Conservation (phyloP, 371 early-diverging fungal species). For the Sporodiniella umbellata region DNA sequence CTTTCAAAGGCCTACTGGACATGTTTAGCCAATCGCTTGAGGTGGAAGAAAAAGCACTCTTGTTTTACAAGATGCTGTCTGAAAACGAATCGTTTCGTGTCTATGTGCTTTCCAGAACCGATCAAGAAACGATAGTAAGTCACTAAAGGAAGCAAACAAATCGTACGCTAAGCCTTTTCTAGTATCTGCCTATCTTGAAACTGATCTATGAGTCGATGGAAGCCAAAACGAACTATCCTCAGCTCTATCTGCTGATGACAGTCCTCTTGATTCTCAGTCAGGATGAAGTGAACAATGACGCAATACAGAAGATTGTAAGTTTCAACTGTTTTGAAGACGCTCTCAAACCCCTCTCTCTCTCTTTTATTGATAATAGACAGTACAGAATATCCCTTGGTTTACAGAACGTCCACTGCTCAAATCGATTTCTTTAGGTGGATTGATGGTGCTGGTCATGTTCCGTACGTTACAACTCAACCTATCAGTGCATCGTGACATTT, state of each 20-base stretch:
- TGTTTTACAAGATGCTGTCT: slow-evolving; percentile 67
- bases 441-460: slow-evolving; percentile 61
- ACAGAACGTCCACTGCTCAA: slow-evolving; percentile 67
- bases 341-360: too few relatives aligned
- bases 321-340: too few relatives aligned
- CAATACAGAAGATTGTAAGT: slow-evolving; percentile 72
- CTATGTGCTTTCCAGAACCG: slow-evolving; percentile 72
- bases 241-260: slow-evolving; percentile 64
- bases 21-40: slow-evolving; percentile 62
- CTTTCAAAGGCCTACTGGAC: slow-evolving; percentile 65
- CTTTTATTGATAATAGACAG: too few relatives aligned
- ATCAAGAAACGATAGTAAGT: slow-evolving; percentile 69
- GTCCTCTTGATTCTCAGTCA: slow-evolving; percentile 67
- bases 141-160: too few relatives aligned
- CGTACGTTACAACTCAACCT: slow-evolving; percentile 68
- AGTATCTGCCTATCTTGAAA: slow-evolving; percentile 70
- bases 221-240: slow-evolving; percentile 58
- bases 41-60: slow-evolving; percentile 61
- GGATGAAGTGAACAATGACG: slow-evolving; percentile 72
- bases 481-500: slow-evolving; percentile 68
- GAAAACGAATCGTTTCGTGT: slow-evolving; percentile 69
- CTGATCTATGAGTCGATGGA: slow-evolving; percentile 68
- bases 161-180: too few relatives aligned
- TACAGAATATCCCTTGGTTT: slow-evolving; percentile 68
- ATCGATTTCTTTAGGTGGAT: slow-evolving; percentile 65